These are phyloP conservation scores for Carex cristatella DNA, from an alignment of 176 grass and related monocot species.

Conservation along the genomic window DNA sequence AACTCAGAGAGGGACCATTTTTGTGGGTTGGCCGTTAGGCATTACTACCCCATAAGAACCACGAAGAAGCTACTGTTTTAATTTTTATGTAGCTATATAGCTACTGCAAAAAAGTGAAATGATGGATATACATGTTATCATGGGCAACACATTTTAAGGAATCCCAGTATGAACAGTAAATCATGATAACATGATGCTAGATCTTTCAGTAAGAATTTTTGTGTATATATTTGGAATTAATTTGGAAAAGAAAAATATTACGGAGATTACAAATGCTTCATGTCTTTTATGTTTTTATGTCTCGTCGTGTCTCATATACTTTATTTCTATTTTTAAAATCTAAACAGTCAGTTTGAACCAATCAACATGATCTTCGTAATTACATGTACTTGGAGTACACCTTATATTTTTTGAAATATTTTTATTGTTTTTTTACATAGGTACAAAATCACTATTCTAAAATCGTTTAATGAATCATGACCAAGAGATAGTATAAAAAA, in stretches of 20 bases:
- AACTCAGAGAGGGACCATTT: not conserved
- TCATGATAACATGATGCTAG: not conserved
- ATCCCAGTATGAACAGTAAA: not conserved
- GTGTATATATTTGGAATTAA: not conserved
- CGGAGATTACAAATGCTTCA: not conserved
- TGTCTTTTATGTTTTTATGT: too few species aligned
- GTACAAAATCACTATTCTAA: too few species aligned
- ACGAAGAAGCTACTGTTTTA: not conserved
- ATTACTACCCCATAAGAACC: slow-evolving; percentile 5
- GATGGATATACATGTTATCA: not conserved
- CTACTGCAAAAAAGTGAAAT: not conserved
- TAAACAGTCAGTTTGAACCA: too few species aligned
- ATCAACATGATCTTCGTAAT: too few species aligned
- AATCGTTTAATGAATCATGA: too few species aligned
- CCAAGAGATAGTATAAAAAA: too few species aligned
- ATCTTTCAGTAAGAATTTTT: not conserved
- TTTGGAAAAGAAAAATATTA: not conserved
- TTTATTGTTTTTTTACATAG: too few species aligned
- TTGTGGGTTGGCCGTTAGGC: slow-evolving; percentile 8
- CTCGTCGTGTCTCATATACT: too few species aligned
- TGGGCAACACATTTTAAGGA: not conserved
- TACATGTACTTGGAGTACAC: too few species aligned
- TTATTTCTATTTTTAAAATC: too few species aligned
- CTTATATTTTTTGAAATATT: too few species aligned
- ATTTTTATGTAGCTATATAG: not conserved